Base-by-base conservation (phyloP, 2,329 filamentous ascomycete genomes). In the Claviceps spartinae region DNA sequence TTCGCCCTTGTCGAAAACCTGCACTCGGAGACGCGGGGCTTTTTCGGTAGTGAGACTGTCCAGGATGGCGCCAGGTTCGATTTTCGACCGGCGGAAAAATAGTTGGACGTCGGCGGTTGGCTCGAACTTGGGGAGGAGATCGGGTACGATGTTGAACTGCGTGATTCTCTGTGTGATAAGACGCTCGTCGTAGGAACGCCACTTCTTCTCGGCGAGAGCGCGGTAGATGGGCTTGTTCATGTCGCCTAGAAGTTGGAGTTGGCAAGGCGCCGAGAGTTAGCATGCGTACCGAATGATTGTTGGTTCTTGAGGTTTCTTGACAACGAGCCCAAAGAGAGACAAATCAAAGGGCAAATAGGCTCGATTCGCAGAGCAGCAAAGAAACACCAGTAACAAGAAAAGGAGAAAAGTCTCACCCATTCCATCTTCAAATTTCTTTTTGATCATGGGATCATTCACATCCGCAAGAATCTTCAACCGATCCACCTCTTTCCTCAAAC, bases 151-250 rank as follows among this genome's bases (percentile, higher is more conserved):
- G 62, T 83, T 78, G 75, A 97, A 85, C 66, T 95, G 88, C 48
- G 79, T 73, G 62, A 97, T 85, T 64, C 93, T 85, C 73, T 98
- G 93, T 56, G 82, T 75, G 57, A 94, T 79, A 56, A 97, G 72
- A 60, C 82, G 81, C 60, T 85, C 81, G 64, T 88, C 84, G 72
- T 93, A 89, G 57, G 81, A 76, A 60, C 84, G 82, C 93, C 93
- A 98, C 72, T 94, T 89, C 61, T 78, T 73, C 63, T 95, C 80
- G 55, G 91, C 88, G 49, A 97, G 83, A 68, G 86, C 79, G 57
- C 91, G 86, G 74, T 98, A 98, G 64, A 98, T 90, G 56, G 91
- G 91, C 68, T 95, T 95, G 72, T 81, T 84, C 88, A 97, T 91
- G 68, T 97, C 89, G 58, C 86, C 90, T 96, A 58, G 4, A 2